Conservation (phyloP, 805 yeast genomes). For the Candida quercuum region DNA sequence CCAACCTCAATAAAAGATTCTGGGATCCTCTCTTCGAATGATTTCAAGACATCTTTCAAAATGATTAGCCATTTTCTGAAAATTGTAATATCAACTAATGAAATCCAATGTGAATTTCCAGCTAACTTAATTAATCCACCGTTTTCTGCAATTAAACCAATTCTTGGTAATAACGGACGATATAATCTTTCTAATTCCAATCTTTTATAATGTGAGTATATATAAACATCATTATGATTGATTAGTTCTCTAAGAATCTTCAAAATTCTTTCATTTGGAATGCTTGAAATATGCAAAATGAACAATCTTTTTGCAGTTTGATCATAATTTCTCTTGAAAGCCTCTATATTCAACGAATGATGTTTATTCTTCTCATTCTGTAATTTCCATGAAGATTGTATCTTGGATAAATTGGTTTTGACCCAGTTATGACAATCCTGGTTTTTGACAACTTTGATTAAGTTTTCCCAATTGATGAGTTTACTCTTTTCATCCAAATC, state of each 20-base stretch:
- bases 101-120: slow-evolving; percentile 21
- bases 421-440: slow-evolving; percentile 82
- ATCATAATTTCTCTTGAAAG: slow-evolving; percentile 24
- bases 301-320: slow-evolving; percentile 35
- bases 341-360: slow-evolving; percentile 26
- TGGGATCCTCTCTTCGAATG: slow-evolving; percentile 73
- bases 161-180: slow-evolving; percentile 49
- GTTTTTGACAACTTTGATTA: slow-evolving; percentile 51
- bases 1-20: slow-evolving; percentile 69
- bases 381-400: slow-evolving; percentile 47
- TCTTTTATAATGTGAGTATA: slow-evolving; percentile 61
- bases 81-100: slow-evolving; percentile 6
- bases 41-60: slow-evolving; percentile 46
- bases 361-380: slow-evolving; percentile 36
- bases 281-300: slow-evolving; percentile 40
- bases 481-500: slow-evolving; percentile 60
- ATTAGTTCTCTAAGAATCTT: slow-evolving; percentile 55
- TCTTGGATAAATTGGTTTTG: slow-evolving; percentile 43
- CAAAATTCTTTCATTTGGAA: slow-evolving; percentile 59
- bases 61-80: slow-evolving; percentile 53
- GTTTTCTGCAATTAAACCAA: slow-evolving; percentile 86
- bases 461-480: slow-evolving; percentile 51
- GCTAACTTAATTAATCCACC: slow-evolving; percentile 71
- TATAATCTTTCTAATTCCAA: slow-evolving; percentile 63
- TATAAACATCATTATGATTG: slow-evolving; percentile 56